phyloP scores from a whole-genome alignment of 306 rosid species.

The Cucumis melo region DNA sequence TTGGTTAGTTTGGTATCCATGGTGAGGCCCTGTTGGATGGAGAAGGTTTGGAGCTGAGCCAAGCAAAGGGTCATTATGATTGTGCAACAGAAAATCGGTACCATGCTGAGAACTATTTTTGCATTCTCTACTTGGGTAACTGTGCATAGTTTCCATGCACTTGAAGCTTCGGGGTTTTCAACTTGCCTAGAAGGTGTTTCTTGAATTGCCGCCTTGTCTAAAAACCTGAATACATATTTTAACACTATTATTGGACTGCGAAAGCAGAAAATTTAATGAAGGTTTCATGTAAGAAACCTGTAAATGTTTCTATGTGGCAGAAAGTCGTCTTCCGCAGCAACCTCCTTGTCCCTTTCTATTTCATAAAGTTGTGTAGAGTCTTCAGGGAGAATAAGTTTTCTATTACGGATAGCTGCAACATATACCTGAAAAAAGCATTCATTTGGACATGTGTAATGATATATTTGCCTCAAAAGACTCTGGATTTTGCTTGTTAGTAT shows the following conservation, averaged over 20 bases:
- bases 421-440: constrained; percentile 40
- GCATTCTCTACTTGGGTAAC: constrained; percentile 95
- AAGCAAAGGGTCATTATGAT: constrained; percentile 86
- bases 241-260: background rate
- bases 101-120: constrained; percentile 51
- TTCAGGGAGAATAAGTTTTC: constrained; percentile 58
- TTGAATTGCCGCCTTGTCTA: constrained; percentile 82
- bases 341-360: constrained; percentile 50
- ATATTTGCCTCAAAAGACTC: background rate
- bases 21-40: constrained; percentile 61
- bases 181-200: constrained; percentile 6
- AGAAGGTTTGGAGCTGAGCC: constrained; percentile 92
- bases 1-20: constrained; percentile 61
- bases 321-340: constrained; percentile 39
- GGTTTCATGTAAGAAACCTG: constrained; percentile 23
- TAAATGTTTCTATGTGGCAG: constrained; percentile 53
- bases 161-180: constrained; percentile 19
- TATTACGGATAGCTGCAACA: constrained; percentile 67
- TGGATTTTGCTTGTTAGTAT: background rate
- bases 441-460: background rate
- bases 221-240: constrained; percentile 31
- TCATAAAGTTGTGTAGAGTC: constrained; percentile 56
- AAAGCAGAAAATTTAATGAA: background rate
- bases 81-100: constrained; percentile 79
- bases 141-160: constrained; percentile 73